Conservation (phyloP, 31 red algal genomes). For the Asparagopsis taxiformis region DNA sequence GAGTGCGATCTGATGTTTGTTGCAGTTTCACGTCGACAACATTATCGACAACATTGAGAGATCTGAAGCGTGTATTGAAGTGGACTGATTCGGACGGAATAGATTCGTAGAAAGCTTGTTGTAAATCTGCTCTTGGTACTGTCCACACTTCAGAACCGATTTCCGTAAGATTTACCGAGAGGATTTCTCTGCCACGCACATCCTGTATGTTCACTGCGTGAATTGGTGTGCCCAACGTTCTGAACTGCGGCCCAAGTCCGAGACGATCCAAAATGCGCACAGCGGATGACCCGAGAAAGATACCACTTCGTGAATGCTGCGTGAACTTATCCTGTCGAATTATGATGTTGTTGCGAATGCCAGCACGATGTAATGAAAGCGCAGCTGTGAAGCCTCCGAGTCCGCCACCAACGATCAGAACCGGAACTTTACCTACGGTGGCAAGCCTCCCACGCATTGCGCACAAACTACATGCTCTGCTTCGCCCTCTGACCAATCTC, state of each 20-base stretch:
- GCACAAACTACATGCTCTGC: background rate
- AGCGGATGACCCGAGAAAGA: constrained; percentile 52
- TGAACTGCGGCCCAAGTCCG: constrained; percentile 54
- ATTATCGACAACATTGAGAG: constrained; percentile 19
- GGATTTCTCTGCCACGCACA: constrained; percentile 34
- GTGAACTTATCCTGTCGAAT: constrained; percentile 42
- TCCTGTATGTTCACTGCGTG: constrained; percentile 32
- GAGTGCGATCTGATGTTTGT: constrained; percentile 9
- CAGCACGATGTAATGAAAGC: constrained; percentile 57
- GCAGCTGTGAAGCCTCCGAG: constrained; percentile 64
- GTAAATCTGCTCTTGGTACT: constrained; percentile 42
- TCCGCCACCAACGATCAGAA: constrained; percentile 62
- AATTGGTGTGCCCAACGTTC: constrained; percentile 49
- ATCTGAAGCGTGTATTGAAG: constrained; percentile 46
- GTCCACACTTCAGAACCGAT: constrained; percentile 63
- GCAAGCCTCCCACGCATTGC: background rate
- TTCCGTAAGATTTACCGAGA: constrained; percentile 28
- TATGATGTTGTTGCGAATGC: constrained; percentile 63
- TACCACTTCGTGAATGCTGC: constrained; percentile 40
- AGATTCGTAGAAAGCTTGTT: constrained; percentile 52
- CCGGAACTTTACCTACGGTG: constrained; percentile 22
- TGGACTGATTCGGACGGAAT: constrained; percentile 60
- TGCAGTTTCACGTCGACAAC: constrained; percentile 33
- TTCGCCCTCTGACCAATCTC: too few species aligned
- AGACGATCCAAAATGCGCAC: constrained; percentile 66